phyloP scores from a whole-genome alignment of 495 filamentous ascomycete genomes.

The Penicillium chermesinum region DNA sequence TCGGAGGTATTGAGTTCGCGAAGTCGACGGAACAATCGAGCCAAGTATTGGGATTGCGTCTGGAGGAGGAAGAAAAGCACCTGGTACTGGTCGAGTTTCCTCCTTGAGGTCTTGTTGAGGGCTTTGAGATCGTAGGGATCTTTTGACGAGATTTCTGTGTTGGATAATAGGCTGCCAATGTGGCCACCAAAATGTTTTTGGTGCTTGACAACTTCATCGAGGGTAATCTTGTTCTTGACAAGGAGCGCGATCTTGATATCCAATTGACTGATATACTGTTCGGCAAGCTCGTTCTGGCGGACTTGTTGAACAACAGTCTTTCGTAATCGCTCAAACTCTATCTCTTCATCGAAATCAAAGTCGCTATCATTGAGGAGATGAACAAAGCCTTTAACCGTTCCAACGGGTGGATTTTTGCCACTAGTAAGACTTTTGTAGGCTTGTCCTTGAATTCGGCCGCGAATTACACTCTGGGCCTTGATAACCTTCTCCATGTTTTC shows the following conservation, averaged over 20 bases:
- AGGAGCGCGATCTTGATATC: conserved; percentile 98
- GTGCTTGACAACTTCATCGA: conserved; percentile 96
- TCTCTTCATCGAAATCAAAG: conserved; percentile 97
- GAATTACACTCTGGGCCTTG: conserved; percentile 95
- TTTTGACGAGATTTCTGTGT: conserved; percentile 77
- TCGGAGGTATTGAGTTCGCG: conserved; percentile 82
- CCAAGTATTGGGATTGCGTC: conserved; percentile 92
- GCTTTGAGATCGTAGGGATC: conserved; percentile 97
- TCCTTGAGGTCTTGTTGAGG: conserved; percentile 89
- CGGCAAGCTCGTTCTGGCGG: conserved; percentile 91
- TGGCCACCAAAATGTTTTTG: conserved; percentile 95
- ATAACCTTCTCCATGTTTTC: conserved; percentile 99
- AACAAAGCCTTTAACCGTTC: conserved; percentile 95
- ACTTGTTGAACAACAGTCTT: conserved; percentile 97
- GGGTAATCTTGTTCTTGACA: conserved; percentile 98
- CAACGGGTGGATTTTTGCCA: conserved; percentile 96
- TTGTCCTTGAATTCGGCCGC: conserved; percentile 89
- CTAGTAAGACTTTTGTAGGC: conserved; percentile 94
- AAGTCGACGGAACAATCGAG: conserved; percentile 76
- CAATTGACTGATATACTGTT: conserved; percentile 95
- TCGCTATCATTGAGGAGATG: conserved; percentile 97
- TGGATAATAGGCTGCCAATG: conserved; percentile 77
- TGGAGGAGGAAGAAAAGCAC: conserved; percentile 97
- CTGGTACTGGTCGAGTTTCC: conserved; percentile 94
- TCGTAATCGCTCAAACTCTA: conserved; percentile 88